Evolutionary conservation across 371 early-diverging fungal species (phyloP), one percentile per base, ranked within the genome.

Genomic region (Haplosporangium sp.): DNA sequence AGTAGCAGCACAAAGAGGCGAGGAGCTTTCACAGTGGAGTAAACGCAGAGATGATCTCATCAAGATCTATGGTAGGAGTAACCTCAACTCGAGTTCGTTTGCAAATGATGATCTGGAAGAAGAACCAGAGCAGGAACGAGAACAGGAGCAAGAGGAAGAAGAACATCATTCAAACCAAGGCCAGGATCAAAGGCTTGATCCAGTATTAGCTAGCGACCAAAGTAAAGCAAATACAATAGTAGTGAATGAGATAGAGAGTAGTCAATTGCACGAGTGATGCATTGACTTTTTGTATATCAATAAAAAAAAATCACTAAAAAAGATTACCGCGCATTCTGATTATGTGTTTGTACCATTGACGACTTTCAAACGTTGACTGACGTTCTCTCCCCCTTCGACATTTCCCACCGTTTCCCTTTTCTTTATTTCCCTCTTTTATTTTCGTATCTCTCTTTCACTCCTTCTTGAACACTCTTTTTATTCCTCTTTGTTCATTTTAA

Each of bases 1-100:
- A 27, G 75, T 81, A 4, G 75, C 72, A 13, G 81, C 81, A 9
- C 72, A 71, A 39, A 45, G 81, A 35, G 81, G 81, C 0, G 81
- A 81, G 39, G 81, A 81, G 62, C 48, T 81, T 48, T 71, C 81
- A 34, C 56, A 59, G n/a, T 81, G 81, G 81, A 74, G 65, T 52
- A 63, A 64, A 19, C 53, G 81, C 17, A 35, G 81, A 15, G 81
- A 81, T 38, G 81, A 81, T 39, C 53, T 81, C 35, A 67, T 81
- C 68, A 63, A 62, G 63, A 74, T 74, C 2, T 81, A 81, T 69
- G 81, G 75, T 13, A 61, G 55, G 44, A 62, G 63, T 11, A 34
- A 70, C 4, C 48, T 39, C 48, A 72, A 70, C 40, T 42, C 69
- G 38, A 48, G 47, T 20, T 68, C 72, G 10, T 63, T 45, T 61